Evolutionary conservation across 768 basidiomycete species (phyloP).

Genomic region (Suillus hirtellus): DNA sequence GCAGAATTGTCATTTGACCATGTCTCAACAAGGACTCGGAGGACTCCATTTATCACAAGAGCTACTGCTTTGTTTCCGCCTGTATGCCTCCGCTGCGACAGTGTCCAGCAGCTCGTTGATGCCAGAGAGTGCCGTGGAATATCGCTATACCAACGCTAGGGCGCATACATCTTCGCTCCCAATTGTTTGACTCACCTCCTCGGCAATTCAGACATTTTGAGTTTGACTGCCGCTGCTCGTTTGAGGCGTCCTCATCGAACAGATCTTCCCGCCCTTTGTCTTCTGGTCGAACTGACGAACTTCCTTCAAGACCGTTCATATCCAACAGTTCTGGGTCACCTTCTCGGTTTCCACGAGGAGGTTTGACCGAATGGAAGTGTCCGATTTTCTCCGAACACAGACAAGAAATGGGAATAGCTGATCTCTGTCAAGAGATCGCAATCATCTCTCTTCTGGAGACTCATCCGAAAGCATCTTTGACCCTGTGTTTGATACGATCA

Average conservation of each 20-base stretch:
- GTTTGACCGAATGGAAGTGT: constrained; percentile 1
- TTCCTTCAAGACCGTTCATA: neutral
- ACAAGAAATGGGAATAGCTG: neutral
- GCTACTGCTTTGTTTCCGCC: constrained; percentile 15
- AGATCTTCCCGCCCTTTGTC: neutral
- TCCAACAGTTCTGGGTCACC: neutral
- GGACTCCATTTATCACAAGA: neutral
- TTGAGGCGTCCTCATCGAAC: neutral
- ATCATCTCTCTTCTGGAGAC: neutral
- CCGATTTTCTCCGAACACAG: constrained; percentile 5
- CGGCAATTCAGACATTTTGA: neutral
- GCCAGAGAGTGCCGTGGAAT: constrained; percentile 45
- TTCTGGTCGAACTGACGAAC: neutral
- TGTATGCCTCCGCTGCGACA: constrained; percentile 26
- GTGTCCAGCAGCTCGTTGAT: constrained; percentile 41
- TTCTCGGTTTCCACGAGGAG: constrained; percentile 1
- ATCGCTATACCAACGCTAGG: constrained; percentile 39
- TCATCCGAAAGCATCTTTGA: neutral
- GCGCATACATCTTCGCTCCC: constrained; percentile 35
- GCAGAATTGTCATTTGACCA: neutral
- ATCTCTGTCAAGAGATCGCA: neutral
- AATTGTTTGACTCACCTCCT: constrained; percentile 7
- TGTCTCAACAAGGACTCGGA: neutral
- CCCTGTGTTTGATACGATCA: neutral
- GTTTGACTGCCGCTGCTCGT: neutral